Evolutionary conservation across 257 asterid species (phyloP), one percentile per base, ranked within the genome.

Genomic region (Gardenia jasminoides): DNA sequence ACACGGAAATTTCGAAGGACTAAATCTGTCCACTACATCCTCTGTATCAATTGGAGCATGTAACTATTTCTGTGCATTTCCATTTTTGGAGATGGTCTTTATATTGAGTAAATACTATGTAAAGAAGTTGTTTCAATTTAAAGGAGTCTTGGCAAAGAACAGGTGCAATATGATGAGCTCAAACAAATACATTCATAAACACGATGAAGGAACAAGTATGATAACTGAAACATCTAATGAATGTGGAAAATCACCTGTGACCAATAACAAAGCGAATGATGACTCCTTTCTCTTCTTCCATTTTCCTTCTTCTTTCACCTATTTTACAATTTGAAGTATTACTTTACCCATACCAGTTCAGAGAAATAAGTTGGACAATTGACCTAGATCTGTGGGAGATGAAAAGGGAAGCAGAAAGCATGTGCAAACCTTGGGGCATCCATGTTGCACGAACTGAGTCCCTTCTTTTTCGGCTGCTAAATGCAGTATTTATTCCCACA

Each of bases 391-490:
- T 30, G 11, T 5, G 3, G 17, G 22, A 56, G 72, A 26, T 30
- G 56, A 47, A 80, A 62, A 2, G 7, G 46, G 68, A 16, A 9
- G 24, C 19, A 75, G 68, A 81, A 12, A 70, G 28, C 66, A 46
- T 64, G 31, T 16, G 67, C 62, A 75, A 43, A 92, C 98, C 97
- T 92, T 90, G 93, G n/a, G 96, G 97, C 97, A 92, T 91, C 98
- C 98, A 94, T 1, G 97, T 94, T 24, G 91, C 88, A 33, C 97
- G 98, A 80, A 94, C 90, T 0, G 98, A 92, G 79, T 94, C 98
- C 80, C 97, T 84, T 81, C 97, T 81, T 83, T 91, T 94, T 17
- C 98, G 81, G 88, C 98, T 94, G 86, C 98, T 94, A 83, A 94
- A 94, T 9, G 97, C 98, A 3, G 98, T 94, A 59, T 94, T 94